Evolutionary conservation across 306 rosid species (phyloP).

Genomic region (Lablab purpureus): DNA sequence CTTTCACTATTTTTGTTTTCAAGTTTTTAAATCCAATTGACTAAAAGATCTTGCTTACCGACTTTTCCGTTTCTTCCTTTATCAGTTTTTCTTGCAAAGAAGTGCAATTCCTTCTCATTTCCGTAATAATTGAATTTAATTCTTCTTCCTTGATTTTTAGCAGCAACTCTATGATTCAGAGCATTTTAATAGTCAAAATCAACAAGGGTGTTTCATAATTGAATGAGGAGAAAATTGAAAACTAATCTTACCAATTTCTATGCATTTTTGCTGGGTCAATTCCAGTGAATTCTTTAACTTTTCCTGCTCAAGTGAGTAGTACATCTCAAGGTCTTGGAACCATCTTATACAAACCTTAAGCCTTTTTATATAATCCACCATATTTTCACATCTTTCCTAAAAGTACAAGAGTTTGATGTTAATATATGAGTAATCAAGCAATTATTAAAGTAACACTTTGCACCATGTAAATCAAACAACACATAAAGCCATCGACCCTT

Average conservation of each 20-base stretch:
- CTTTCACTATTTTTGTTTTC: conserved; percentile 13
- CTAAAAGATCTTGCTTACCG: conserved; percentile 63
- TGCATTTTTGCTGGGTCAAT: conserved; percentile 69
- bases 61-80: conserved; percentile 81
- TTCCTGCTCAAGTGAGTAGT: conserved; percentile 83
- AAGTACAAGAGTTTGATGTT: conserved; percentile 19
- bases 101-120: conserved; percentile 77
- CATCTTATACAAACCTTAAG: conserved; percentile 88
- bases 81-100: conserved; percentile 79
- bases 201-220: background rate
- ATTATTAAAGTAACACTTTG: conserved; percentile 9
- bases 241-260: conserved; percentile 69
- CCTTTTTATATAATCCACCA: conserved; percentile 89
- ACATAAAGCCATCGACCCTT: conserved; percentile 1
- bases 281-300: conserved; percentile 75
- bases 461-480: conserved; percentile 18
- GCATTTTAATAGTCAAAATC: conserved; percentile 25
- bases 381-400: conserved; percentile 92
- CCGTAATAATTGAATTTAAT: conserved; percentile 72
- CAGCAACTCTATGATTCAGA: conserved; percentile 62
- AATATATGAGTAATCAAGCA: conserved; percentile 17
- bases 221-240: conserved; percentile 26
- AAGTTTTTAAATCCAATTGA: background rate
- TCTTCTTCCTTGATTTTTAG: conserved; percentile 89
- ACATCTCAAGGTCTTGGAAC: conserved; percentile 93